phyloP scores from a whole-genome alignment of 2,329 filamentous ascomycete genomes.

The Ophidiomyces ophidiicola region DNA sequence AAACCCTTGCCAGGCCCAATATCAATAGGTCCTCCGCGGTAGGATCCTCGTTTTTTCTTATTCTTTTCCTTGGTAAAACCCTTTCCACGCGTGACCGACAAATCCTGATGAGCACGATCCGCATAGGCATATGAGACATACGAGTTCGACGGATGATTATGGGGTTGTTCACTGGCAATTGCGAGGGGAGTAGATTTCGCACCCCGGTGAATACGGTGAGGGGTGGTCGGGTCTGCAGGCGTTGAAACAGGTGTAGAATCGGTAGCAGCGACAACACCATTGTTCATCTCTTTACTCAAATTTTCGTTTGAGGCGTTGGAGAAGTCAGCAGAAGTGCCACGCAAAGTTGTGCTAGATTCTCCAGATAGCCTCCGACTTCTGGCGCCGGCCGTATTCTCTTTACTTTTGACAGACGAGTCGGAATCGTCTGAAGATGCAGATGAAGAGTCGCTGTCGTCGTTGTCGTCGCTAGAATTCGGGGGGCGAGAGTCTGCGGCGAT shows the following conservation, averaged over 20 bases:
- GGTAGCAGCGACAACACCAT: constrained; percentile 34
- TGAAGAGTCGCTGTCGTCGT: constrained; percentile 19
- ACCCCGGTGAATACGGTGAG: constrained; percentile 35
- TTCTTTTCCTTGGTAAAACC: constrained; percentile 99
- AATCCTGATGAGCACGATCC: constrained; percentile 71
- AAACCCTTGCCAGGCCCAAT: constrained; percentile 69
- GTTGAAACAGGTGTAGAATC: constrained; percentile 41
- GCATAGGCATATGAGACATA: constrained; percentile 82
- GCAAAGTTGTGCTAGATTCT: constrained; percentile 25
- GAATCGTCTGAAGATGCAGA: constrained; percentile 17
- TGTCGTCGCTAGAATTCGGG: constrained; percentile 24
- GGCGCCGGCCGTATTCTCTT: constrained; percentile 16
- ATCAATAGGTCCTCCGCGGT: constrained; percentile 80
- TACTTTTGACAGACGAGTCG: constrained; percentile 15
- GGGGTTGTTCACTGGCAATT: constrained; percentile 55
- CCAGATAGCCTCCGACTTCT: constrained; percentile 19
- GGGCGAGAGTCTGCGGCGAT: constrained; percentile 27
- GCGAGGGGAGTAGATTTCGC: constrained; percentile 61
- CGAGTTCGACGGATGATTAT: constrained; percentile 65
- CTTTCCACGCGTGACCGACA: constrained; percentile 86
- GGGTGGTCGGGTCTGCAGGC: constrained; percentile 21
- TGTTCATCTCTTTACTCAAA: constrained; percentile 16
- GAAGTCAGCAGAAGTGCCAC: constrained; percentile 15
- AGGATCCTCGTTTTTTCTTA: constrained; percentile 88
- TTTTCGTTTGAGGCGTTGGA: constrained; percentile 18